Percentiles rank a stretch among this genome's conserved stretches.
phyloP scores from a whole-genome alignment of 129 eudicot genomes.

The Apium graveolens region DNA sequence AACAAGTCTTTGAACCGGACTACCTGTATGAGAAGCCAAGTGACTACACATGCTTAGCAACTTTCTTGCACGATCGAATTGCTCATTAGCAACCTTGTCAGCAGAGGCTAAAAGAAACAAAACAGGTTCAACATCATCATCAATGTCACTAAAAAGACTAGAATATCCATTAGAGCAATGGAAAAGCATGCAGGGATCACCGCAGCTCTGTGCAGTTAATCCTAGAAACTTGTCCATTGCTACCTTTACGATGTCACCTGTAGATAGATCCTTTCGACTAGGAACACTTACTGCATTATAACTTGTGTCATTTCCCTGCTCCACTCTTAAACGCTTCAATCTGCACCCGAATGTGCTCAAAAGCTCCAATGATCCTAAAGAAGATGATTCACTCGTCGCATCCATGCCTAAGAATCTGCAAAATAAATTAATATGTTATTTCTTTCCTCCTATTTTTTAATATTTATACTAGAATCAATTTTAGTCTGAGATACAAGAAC shows the following conservation, averaged over 20 bases:
- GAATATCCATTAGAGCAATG: not conserved
- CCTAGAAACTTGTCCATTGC: constrained; percentile 18
- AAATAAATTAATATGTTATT: not conserved
- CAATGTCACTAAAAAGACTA: constrained; percentile 2
- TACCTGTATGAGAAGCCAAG: constrained; percentile 11
- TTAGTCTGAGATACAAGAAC: not conserved
- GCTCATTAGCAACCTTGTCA: constrained; percentile 17
- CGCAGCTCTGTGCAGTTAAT: constrained; percentile 9
- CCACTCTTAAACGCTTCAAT: not conserved
- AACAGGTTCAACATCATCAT: constrained; percentile 22
- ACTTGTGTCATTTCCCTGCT: not conserved
- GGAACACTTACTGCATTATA: not conserved
- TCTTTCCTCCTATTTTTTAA: not conserved
- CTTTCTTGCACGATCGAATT: constrained; percentile 19
- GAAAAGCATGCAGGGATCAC: not conserved
- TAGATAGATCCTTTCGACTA: constrained; percentile 12
- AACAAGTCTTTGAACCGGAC: constrained; percentile 15
- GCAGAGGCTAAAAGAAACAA: constrained; percentile 23
- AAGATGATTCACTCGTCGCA: not conserved
- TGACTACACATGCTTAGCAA: constrained; percentile 9
- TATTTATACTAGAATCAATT: not conserved
- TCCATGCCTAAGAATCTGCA: not conserved
- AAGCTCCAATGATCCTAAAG: not conserved
- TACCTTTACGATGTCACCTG: constrained; percentile 14
- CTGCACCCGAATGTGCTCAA: not conserved